Evolutionary conservation across 1,284 basidiomycete species (phyloP).

Genomic region (Malassezia yamatoensis): DNA sequence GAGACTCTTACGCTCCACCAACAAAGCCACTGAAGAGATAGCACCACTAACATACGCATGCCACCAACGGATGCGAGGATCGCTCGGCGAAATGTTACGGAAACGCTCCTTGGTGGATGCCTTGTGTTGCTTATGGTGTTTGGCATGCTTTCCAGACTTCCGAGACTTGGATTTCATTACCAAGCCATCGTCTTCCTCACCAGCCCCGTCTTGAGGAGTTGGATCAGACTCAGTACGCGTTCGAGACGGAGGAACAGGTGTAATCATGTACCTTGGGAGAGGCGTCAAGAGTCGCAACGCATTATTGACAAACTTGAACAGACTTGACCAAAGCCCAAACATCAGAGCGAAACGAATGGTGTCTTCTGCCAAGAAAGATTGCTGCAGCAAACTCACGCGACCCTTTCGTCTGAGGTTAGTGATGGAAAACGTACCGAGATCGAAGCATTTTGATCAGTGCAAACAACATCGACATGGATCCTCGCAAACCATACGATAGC

Average conservation of each 20-base stretch:
- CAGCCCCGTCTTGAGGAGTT: not conserved
- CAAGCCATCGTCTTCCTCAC: not conserved
- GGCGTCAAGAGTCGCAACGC: slow-evolving; percentile 39
- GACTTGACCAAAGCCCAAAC: slow-evolving; percentile 38
- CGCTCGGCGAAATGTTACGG: slow-evolving; percentile 33
- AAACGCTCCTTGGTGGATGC: not conserved
- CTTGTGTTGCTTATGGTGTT: not conserved
- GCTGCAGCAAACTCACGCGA: slow-evolving; percentile 19
- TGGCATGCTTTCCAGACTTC: not conserved
- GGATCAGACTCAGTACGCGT: slow-evolving; percentile 9
- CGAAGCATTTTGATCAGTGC: slow-evolving; percentile 34
- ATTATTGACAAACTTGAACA: slow-evolving; percentile 45
- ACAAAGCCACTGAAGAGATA: slow-evolving; percentile 65
- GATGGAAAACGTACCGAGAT: not conserved
- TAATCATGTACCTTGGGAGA: slow-evolving; percentile 5
- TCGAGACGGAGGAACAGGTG: not conserved
- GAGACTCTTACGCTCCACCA: slow-evolving; percentile 71
- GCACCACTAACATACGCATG: slow-evolving; percentile 79
- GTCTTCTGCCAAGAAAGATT: slow-evolving; percentile 27
- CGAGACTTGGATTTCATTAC: not conserved
- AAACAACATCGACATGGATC: slow-evolving; percentile 32
- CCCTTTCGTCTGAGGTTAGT: slow-evolving; percentile 22
- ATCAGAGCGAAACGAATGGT: slow-evolving; percentile 40
- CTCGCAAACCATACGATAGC: slow-evolving; percentile 37
- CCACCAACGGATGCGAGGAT: slow-evolving; percentile 57